These are phyloP conservation scores for Apiotrichum mycotoxinovorans DNA, from an alignment of 1,284 basidiomycete species.

Conservation along the genomic window DNA sequence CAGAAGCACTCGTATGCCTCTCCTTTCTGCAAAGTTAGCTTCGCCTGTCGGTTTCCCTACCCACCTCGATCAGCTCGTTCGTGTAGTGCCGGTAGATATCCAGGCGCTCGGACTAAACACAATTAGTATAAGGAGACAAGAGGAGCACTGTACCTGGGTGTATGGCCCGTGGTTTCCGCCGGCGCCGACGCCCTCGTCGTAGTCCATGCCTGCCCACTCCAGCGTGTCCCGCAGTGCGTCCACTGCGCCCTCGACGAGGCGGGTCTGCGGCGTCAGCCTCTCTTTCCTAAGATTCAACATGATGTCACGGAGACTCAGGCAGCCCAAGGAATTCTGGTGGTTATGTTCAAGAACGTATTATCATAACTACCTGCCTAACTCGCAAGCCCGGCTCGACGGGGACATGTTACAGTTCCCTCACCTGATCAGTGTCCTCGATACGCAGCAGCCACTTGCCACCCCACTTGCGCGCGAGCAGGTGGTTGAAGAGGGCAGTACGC, in stretches of 20 bases:
- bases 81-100: slow-evolving; percentile 77
- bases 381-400: neutral
- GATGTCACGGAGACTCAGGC: too few species aligned
- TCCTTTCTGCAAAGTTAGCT: slow-evolving; percentile 58
- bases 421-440: slow-evolving; percentile 92
- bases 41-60: slow-evolving; percentile 13
- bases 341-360: too few species aligned
- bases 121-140: too few species aligned
- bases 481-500: slow-evolving; percentile 92
- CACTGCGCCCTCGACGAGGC: slow-evolving; percentile 76
- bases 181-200: slow-evolving; percentile 82
- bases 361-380: too few species aligned
- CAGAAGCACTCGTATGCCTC: slow-evolving; percentile 97
- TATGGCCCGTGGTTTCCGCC: slow-evolving; percentile 73
- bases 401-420: slow-evolving; percentile 46
- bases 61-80: slow-evolving; percentile 68
- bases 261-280: slow-evolving; percentile 54
- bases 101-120: slow-evolving; percentile 72
- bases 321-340: too few species aligned
- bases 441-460: slow-evolving; percentile 82
- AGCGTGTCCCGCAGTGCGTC: slow-evolving; percentile 73
- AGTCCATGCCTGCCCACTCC: slow-evolving; percentile 88
- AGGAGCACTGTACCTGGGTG: slow-evolving; percentile 78
- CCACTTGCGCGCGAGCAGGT: slow-evolving; percentile 74
- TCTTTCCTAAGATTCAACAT: too few species aligned